Base-by-base conservation (phyloP, 768 basidiomycete species). In the Filobasidium wieringae region DNA sequence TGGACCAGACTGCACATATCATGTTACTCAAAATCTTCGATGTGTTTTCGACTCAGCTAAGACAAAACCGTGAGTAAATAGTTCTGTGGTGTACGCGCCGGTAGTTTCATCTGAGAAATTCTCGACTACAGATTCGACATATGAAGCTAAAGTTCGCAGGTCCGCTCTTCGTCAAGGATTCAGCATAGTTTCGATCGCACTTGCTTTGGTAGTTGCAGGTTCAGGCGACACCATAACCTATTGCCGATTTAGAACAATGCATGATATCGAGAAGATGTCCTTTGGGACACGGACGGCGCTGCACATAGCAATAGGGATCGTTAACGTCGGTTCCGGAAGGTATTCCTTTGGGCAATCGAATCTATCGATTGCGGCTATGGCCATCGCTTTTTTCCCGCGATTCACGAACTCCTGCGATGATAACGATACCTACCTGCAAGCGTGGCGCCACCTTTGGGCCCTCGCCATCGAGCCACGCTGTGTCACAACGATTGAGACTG, bases 131-230 rank as follows among this genome's bases (percentile, higher is more conserved):
- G 89, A 83, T 1, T 78, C 82, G 33, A 80, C 85, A 0, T 93
- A 89, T 64, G 89, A 95, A 68, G 84, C 85, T 59, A 85, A 85
- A 66, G 89, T 96, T 70, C 85, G 86, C 66, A 83, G 91, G 1
- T 84, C 86, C 6, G 85, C 89, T 2, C 81, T 92, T 24, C 80
- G 91, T 12, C 88, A 90, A 65, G 88, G 88, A 3, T 77, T 96
- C 33, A 92, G 87, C 67, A 76, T 92, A 37, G 85, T 97, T 55
- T 86, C 88, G 0, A 79, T 95, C 33, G 79, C 91, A 0, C 75
- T 95, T 31, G 84, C 87, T 68, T 86, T 93, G 80, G 86, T 97
- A 40, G 93, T 97, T 88, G 90, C 93, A 1, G 95, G 95, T 9
- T 93, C 91, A 0, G 95, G 95, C 3, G 91, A 97, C 72, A 81